Base-by-base conservation (phyloP, 2,329 filamentous ascomycete genomes). In the Talaromyces sp. region DNA sequence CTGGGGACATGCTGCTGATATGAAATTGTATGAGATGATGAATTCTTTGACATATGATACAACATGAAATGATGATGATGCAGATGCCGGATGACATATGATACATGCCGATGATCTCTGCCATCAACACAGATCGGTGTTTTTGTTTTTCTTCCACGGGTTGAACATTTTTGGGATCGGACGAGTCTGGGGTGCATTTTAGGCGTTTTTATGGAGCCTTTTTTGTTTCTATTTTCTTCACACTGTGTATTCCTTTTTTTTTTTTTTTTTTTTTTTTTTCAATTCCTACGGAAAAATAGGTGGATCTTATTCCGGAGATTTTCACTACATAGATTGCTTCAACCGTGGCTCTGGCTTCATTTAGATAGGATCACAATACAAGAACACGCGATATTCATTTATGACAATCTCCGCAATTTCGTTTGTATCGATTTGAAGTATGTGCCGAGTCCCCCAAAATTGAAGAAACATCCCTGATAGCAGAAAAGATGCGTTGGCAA, bases 241-340 rank as follows among this genome's bases (percentile, higher is more conserved):
- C 9, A 27, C 24, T 5, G 24, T 27, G 24, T 27, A 27, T 27
- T 27, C 4, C n/a, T n/a, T n/a, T 6, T 37, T 20, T 33, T 9
- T 51, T 40, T 49, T 49, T 52, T 51, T 27, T 53, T 43, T 57
- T 47, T 46, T 50, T 44, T 37, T 52, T 46, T 30, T 47, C 47
- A 33, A 39, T 9, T 20, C 20, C 10, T 7, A 11, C 6, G 16
- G 49, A 40, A 43, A 51, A 22, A 52, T 59, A 50, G 43, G 49
- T 46, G 51, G 37, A 47, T 33, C 36, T 29, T 45, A 51, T 45
- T 54, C 51, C 44, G 48, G 44, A 48, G 49, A 27, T 24, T 27
- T 52, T 36, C 20, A 37, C 40, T 41, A 47, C 41, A 50, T 56
- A 62, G 60, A 61, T 43, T 62, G 60, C 32, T 49, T 53, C 48